Conservation (phyloP, 2,329 filamentous ascomycete species). For the Aureobasidium melanogenum region DNA sequence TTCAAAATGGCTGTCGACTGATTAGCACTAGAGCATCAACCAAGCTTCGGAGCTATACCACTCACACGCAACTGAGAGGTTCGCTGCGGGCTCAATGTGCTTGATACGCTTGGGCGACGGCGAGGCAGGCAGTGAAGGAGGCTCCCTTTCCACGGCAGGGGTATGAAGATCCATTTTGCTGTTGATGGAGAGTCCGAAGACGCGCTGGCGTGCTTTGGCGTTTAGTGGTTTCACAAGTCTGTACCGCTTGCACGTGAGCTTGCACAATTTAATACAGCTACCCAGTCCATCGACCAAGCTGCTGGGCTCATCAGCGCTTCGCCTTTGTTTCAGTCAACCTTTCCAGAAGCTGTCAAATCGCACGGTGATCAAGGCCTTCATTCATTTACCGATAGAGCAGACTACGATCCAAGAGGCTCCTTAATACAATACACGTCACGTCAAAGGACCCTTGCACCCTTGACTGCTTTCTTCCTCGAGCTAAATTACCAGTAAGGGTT, state of each 20-base stretch:
- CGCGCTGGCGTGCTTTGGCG: neutral
- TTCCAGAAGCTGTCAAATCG: neutral
- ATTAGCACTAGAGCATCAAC: neutral
- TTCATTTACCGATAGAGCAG: too few species aligned
- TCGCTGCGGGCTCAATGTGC: slow-evolving; percentile 41
- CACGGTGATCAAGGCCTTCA: neutral
- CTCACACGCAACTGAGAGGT: slow-evolving; percentile 28
- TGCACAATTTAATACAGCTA: neutral
- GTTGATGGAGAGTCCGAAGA: neutral
- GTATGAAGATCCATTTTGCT: slow-evolving; percentile 24
- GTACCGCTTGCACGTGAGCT: neutral
- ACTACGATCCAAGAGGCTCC: too few species aligned
- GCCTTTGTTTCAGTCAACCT: too few species aligned
- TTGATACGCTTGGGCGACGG: slow-evolving; percentile 76
- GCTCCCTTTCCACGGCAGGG: slow-evolving; percentile 30
- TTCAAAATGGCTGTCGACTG: slow-evolving; percentile 26
- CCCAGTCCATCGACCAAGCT: neutral
- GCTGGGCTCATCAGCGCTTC: neutral
- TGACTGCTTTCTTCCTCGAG: too few species aligned
- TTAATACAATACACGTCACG: too few species aligned
- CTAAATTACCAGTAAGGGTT: neutral
- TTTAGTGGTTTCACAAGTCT: too few species aligned
- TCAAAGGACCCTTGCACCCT: neutral
- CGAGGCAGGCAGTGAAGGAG: slow-evolving; percentile 57
- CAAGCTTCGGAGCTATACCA: slow-evolving; percentile 1